Conservation (phyloP, 345 rosid genomes). For the Populus alba region DNA sequence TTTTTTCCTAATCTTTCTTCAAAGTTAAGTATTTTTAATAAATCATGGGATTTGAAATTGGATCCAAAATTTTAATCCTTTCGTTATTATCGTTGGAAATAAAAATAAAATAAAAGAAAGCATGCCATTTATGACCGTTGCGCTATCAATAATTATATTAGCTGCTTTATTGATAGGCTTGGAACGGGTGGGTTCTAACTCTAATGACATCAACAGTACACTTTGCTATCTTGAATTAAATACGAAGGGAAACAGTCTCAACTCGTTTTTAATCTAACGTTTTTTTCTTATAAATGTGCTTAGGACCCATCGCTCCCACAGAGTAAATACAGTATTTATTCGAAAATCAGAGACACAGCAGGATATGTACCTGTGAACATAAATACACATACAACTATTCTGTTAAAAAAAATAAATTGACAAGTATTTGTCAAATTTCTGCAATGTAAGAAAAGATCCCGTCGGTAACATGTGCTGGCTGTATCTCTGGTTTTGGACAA, state of each 20-base stretch:
- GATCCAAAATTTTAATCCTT: background rate
- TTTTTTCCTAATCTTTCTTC: no score
- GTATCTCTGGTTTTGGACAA: background rate
- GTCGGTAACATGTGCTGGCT: no score
- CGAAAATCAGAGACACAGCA: background rate
- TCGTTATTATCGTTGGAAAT: background rate
- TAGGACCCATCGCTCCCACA: background rate
- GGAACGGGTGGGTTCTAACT: background rate
- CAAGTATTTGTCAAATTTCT: background rate
- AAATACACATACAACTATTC: background rate
- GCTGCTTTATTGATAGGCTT: background rate
- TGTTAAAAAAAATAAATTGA: no score
- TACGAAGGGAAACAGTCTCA: background rate
- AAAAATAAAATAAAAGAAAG: no score
- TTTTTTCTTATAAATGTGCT: background rate
- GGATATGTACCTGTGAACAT: background rate
- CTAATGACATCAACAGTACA: background rate
- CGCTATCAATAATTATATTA: background rate
- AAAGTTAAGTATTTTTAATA: no score
- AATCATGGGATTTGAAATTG: no score
- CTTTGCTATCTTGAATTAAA: background rate
- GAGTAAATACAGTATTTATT: background rate
- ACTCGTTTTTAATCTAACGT: background rate
- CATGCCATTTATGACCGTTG: background rate
- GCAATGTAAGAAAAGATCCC: background rate